phyloP scores from a whole-genome alignment of 306 rosid species.

The Neltuma alba region DNA sequence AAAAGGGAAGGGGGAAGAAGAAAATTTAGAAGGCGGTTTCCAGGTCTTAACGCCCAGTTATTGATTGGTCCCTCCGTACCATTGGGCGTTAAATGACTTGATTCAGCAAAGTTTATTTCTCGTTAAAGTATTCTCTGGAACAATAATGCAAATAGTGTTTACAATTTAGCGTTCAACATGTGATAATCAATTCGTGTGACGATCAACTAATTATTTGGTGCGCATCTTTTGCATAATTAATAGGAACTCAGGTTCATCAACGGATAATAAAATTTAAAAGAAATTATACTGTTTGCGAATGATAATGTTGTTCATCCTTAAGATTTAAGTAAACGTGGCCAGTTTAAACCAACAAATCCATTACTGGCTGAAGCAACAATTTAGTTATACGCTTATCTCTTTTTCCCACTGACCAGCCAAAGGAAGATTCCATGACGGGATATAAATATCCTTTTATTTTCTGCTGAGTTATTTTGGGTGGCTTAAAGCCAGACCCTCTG shows the following conservation, averaged over 20 bases:
- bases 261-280: background rate
- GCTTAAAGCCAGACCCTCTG: background rate
- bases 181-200: background rate
- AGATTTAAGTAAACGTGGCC: background rate
- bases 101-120: background rate
- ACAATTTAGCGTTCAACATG: background rate
- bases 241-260: background rate
- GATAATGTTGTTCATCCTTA: background rate
- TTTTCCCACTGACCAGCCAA: background rate
- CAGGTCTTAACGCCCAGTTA: background rate
- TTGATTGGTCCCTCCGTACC: background rate
- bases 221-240: background rate
- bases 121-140: background rate
- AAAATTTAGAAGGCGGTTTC: background rate
- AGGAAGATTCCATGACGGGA: background rate
- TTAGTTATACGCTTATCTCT: background rate
- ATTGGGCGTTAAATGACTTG: background rate
- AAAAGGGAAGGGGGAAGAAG: background rate
- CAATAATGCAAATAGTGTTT: background rate
- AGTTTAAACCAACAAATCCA: conserved; percentile 1
- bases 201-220: background rate
- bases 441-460: background rate
- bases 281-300: background rate
- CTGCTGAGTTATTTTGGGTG: background rate
- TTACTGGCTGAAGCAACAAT: conserved; percentile 16